Percentiles rank a stretch among this genome's conserved stretches.
Evolutionary conservation across 305 asterid species (phyloP).

Genomic region (Rubia peregrina): DNA sequence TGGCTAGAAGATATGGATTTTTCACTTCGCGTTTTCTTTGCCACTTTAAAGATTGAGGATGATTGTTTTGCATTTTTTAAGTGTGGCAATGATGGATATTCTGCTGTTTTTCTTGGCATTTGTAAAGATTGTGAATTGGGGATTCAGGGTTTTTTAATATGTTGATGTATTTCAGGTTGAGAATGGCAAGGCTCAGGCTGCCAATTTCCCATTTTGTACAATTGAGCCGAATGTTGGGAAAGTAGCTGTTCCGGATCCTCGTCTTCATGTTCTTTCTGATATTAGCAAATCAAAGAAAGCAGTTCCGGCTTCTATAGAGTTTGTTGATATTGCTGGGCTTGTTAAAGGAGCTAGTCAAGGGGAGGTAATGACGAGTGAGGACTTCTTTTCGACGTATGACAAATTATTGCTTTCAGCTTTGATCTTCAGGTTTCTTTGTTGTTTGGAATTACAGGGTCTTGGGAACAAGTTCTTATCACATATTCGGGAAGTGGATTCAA

Average conservation of each 20-base stretch:
- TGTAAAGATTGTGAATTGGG: neutral
- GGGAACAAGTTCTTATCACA: neutral
- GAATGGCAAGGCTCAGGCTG: slow-evolving; percentile 97
- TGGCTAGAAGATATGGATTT: neutral
- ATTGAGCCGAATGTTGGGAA: slow-evolving; percentile 94
- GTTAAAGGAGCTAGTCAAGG: slow-evolving; percentile 99
- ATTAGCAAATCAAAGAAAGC: slow-evolving; percentile 78
- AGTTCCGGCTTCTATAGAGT: slow-evolving; percentile 90
- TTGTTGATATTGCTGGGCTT: slow-evolving; percentile 97
- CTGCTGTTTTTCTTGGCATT: neutral
- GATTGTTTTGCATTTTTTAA: slow-evolving; percentile 63
- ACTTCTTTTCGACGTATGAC: neutral
- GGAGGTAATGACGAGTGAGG: slow-evolving; percentile 46
- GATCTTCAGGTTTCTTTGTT: slow-evolving; percentile 6
- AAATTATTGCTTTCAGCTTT: neutral
- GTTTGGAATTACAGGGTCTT: neutral
- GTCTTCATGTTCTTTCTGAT: slow-evolving; percentile 72
- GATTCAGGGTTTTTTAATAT: neutral
- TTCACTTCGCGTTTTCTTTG: neutral
- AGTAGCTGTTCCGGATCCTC: slow-evolving; percentile 91
- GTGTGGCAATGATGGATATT: neutral
- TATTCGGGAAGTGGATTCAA: neutral
- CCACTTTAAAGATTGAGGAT: slow-evolving; percentile 48
- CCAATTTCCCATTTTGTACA: slow-evolving; percentile 91
- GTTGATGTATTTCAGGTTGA: slow-evolving; percentile 52